These are phyloP conservation scores for Apophysomyces elegans DNA, from an alignment of 371 early-diverging fungal species.

Conservation along the genomic window DNA sequence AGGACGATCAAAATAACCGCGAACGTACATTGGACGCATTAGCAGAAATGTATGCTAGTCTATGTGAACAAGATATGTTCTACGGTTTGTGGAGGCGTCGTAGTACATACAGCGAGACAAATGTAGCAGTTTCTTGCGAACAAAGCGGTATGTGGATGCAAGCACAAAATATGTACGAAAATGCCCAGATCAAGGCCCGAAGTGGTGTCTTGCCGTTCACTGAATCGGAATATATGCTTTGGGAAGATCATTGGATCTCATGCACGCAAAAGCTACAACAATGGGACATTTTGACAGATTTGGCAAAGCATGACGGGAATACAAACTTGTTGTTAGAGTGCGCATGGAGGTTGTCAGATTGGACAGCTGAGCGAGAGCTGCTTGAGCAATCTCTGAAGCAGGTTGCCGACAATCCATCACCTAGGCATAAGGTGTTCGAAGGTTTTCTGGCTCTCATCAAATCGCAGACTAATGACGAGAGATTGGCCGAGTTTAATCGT, in stretches of 20 bases:
- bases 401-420: conserved; percentile 60
- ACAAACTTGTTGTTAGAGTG: conserved; percentile 85
- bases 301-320: conserved; percentile 90
- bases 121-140: conserved; percentile 94
- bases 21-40: conserved; percentile 91
- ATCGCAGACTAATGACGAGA: conserved; percentile 67
- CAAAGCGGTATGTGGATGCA: conserved; percentile 94
- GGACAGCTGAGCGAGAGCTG: conserved; percentile 80
- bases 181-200: conserved; percentile 91
- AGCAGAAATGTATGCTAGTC: conserved; percentile 75
- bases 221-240: conserved; percentile 96
- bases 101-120: conserved; percentile 93
- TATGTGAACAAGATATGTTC: conserved; percentile 91
- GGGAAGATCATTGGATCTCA: conserved; percentile 98
- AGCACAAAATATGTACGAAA: conserved; percentile 94
- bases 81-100: conserved; percentile 94
- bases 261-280: conserved; percentile 95
- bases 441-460: conserved; percentile 81
- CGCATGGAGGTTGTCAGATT: conserved; percentile 92
- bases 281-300: conserved; percentile 97
- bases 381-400: conserved; percentile 67
- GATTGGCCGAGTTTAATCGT: conserved; percentile 75
- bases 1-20: conserved; percentile 88
- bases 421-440: conserved; percentile 86
- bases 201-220: conserved; percentile 87